Conservation (phyloP, 2,329 filamentous ascomycete species). For the Mycogone perniciosa region DNA sequence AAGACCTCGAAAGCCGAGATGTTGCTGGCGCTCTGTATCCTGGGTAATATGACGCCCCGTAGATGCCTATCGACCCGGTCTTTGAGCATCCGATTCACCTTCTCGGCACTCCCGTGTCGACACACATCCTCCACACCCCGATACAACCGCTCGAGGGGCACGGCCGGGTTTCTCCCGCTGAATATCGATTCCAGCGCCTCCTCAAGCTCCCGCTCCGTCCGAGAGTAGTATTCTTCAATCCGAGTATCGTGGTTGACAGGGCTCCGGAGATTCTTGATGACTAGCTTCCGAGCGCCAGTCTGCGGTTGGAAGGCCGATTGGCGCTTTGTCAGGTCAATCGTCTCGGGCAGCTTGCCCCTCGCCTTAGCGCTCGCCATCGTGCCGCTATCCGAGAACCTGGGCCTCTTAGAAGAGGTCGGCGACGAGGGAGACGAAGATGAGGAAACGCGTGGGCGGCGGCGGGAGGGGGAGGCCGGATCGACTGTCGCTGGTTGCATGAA, state of each 20-base stretch:
- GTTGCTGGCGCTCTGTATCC: conserved; percentile 45
- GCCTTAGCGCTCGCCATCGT: conserved; percentile 31
- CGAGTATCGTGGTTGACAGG: conserved; percentile 51
- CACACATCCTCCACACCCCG: conserved; percentile 89
- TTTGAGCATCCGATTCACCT: conserved; percentile 61
- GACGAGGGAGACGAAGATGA: conserved; percentile 26
- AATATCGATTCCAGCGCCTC: conserved; percentile 70
- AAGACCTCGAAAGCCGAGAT: conserved; percentile 58
- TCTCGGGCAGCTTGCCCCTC: conserved; percentile 35
- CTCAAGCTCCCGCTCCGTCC: conserved; percentile 68
- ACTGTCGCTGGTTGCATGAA: conserved; percentile 30
- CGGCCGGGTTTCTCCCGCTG: conserved; percentile 50
- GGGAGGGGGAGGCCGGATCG: conserved; percentile 28
- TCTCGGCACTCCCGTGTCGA: conserved; percentile 63
- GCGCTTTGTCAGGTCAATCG: conserved; percentile 28
- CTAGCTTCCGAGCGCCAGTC: conserved; percentile 72
- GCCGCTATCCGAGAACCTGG: conserved; percentile 22
- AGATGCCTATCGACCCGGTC: conserved; percentile 63
- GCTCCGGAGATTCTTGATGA: conserved; percentile 85
- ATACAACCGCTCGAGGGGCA: conserved; percentile 84
- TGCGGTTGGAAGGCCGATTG: conserved; percentile 60
- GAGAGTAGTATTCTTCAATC: conserved; percentile 70
- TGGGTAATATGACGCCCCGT: conserved; percentile 50
- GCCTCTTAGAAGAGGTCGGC: conserved; percentile 25
- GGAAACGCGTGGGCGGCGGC: conserved; percentile 33